phyloP scores from a whole-genome alignment of 176 grass and related monocot species.

The Miscanthus lutarioriparius region DNA sequence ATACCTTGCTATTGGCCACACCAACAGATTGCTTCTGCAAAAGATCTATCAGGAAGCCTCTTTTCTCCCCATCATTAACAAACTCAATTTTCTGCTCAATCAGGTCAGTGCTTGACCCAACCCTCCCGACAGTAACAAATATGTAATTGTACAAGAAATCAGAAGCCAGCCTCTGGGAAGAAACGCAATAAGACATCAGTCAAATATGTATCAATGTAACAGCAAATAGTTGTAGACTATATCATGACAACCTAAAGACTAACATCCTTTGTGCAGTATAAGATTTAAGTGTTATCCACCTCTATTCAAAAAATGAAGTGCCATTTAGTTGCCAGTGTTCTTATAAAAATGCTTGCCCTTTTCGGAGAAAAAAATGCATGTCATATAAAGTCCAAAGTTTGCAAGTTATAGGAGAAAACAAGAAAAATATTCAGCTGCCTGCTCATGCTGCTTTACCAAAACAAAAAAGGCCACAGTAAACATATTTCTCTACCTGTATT shows the following conservation, averaged over 20 bases:
- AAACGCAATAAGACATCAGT: constrained; percentile 3
- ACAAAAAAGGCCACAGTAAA: background rate
- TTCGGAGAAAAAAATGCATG: background rate
- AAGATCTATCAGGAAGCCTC: constrained; percentile 55
- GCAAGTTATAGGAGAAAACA: background rate
- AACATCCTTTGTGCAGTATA: background rate
- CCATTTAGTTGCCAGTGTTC: background rate
- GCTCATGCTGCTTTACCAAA: background rate
- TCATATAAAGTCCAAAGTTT: background rate
- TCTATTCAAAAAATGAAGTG: background rate
- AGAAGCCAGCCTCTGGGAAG: constrained; percentile 60
- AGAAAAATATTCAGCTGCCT: background rate
- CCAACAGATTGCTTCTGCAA: constrained; percentile 42
- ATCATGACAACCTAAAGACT: background rate
- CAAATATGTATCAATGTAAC: constrained; percentile 1
- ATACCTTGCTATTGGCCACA: constrained; percentile 56
- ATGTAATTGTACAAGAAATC: constrained; percentile 81
- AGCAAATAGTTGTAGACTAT: background rate
- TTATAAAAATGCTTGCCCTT: background rate
- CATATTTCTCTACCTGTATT: constrained; percentile 54
- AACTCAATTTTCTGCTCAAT: constrained; percentile 80
- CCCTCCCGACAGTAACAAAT: constrained; percentile 77
- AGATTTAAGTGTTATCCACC: background rate
- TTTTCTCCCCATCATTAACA: constrained; percentile 66
- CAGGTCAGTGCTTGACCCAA: constrained; percentile 83